Percentiles rank a stretch among this genome's conserved stretches.
phyloP scores from a whole-genome alignment of 2,329 filamentous ascomycete species.

The Diaporthe longicolla region DNA sequence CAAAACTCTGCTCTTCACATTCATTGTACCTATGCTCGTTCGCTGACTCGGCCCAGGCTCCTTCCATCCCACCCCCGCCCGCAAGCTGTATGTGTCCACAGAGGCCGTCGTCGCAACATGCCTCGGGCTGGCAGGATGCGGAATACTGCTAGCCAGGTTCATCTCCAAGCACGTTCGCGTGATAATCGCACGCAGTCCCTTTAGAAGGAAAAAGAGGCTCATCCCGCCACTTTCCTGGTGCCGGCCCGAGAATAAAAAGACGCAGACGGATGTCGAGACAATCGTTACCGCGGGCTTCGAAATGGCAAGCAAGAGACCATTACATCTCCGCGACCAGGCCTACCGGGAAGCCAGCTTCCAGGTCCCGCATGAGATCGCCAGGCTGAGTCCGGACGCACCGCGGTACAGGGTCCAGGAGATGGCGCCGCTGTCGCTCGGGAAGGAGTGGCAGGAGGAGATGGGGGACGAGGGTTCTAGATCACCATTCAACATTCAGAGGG shows the following conservation, averaged over 20 bases:
- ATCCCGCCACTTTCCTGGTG: background rate
- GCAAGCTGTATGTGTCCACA: background rate
- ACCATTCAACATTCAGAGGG: background rate
- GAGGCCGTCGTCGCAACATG: too few species aligned
- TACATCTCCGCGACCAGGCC: background rate
- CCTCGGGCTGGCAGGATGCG: too few species aligned
- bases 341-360: constrained; percentile 25
- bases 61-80: constrained; percentile 28
- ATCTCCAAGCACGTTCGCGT: too few species aligned
- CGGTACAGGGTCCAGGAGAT: constrained; percentile 25
- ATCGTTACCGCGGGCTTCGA: constrained; percentile 16
- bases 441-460: background rate
- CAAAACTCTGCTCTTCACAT: rapidly evolving
- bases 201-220: too few species aligned
- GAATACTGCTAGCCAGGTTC: too few species aligned
- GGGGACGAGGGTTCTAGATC: too few species aligned
- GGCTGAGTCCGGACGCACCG: constrained; percentile 12
- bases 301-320: background rate
- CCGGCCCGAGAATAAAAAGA: background rate
- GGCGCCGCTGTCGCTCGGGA: background rate
- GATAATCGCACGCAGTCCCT: too few species aligned
- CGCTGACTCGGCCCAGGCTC: background rate
- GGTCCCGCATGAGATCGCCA: constrained; percentile 28
- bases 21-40: background rate
- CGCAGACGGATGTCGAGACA: background rate